These are phyloP conservation scores for Pseudogymnoascus sp. DNA, from an alignment of 2,329 filamentous ascomycete genomes.

Conservation along the genomic window DNA sequence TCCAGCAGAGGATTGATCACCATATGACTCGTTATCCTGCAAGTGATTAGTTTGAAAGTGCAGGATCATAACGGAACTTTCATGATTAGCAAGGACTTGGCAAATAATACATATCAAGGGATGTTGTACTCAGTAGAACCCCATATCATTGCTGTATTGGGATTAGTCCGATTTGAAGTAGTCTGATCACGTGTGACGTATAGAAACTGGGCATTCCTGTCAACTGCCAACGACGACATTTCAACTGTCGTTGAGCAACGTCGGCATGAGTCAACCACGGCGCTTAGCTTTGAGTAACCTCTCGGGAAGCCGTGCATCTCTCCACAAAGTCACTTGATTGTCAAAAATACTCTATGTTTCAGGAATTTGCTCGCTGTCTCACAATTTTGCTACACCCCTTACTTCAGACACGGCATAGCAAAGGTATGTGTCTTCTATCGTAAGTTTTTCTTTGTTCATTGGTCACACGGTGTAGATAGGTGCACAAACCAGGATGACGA, in stretches of 20 bases:
- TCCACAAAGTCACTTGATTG: constrained; percentile 8
- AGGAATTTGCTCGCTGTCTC: not conserved
- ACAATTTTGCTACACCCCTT: not conserved
- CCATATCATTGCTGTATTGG: not conserved
- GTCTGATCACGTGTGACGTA: not conserved
- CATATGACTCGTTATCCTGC: not conserved
- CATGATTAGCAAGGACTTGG: not conserved
- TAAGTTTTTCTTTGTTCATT: not conserved
- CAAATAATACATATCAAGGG: not conserved
- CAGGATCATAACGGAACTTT: not conserved
- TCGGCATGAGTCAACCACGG: not conserved
- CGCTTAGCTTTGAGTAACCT: not conserved
- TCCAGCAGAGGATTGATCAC: not conserved
- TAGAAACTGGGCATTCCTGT: not conserved
- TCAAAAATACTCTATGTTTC: not conserved
- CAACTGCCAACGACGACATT: not conserved
- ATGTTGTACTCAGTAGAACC: not conserved
- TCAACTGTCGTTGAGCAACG: not conserved
- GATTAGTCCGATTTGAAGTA: not conserved
- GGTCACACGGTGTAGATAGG: not conserved
- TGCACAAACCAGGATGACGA: not conserved
- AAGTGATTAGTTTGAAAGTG: not conserved
- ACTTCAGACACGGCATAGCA: not conserved
- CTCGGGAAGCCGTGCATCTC: not conserved
- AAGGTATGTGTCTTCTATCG: not conserved